These are phyloP conservation scores for Curvularia spicifera DNA, from an alignment of 2,329 filamentous ascomycete species.

Conservation along the genomic window DNA sequence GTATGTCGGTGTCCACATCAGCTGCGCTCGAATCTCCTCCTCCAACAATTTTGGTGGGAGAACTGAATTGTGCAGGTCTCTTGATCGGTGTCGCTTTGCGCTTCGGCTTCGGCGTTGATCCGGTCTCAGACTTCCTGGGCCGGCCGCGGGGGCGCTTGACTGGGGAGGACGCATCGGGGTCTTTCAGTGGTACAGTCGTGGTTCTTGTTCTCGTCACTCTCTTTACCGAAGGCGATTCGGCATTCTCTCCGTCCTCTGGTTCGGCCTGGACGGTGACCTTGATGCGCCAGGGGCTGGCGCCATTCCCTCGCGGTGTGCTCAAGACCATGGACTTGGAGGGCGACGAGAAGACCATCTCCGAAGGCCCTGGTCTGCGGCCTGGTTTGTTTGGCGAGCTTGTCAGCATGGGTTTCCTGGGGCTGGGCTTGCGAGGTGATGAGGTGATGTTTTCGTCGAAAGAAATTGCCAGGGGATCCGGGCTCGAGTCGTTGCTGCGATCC, in stretches of 20 bases:
- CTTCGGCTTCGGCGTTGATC: slow-evolving; percentile 35
- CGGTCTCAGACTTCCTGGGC: slow-evolving; percentile 46
- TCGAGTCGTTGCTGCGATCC: slow-evolving; percentile 42
- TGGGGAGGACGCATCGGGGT: slow-evolving; percentile 46
- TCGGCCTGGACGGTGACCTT: slow-evolving; percentile 59
- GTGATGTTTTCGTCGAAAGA: slow-evolving; percentile 37
- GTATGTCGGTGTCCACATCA: slow-evolving; percentile 34
- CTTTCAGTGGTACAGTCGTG: slow-evolving; percentile 53
- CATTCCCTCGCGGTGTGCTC: slow-evolving; percentile 48
- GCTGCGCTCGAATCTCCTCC: slow-evolving; percentile 29
- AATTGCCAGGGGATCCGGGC: slow-evolving; percentile 46
- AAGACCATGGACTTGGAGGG: slow-evolving; percentile 56
- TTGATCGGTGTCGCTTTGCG: slow-evolving; percentile 44
- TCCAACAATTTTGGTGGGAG: slow-evolving; percentile 26
- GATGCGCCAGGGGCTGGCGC: slow-evolving; percentile 56
- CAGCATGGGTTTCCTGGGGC: slow-evolving; percentile 33
- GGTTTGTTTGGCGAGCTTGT: slow-evolving; percentile 44
- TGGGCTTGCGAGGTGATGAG: slow-evolving; percentile 28
- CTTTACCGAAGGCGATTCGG: slow-evolving; percentile 39
- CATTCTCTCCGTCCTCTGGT: slow-evolving; percentile 45
- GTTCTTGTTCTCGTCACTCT: slow-evolving; percentile 43
- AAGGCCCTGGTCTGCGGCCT: slow-evolving; percentile 23
- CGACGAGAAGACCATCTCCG: slow-evolving; percentile 36
- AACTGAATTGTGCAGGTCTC: slow-evolving; percentile 34
- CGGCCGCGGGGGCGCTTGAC: slow-evolving; percentile 47